phyloP scores from a whole-genome alignment of 2,329 filamentous ascomycete species.

The Neofusicoccum parvum region DNA sequence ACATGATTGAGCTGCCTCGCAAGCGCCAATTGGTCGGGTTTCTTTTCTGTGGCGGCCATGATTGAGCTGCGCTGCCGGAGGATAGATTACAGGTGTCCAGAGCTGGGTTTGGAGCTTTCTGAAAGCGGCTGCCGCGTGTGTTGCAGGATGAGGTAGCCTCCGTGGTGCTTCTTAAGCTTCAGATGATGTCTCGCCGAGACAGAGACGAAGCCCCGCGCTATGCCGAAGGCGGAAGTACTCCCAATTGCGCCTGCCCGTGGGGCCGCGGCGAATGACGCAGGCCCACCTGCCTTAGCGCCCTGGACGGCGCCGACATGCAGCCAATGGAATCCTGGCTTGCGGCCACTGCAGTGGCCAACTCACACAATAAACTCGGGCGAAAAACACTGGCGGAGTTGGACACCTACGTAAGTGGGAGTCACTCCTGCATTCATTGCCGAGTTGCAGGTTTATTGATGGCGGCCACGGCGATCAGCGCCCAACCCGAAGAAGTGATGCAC shows the following conservation, averaged over 20 bases:
- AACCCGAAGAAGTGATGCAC: too few species aligned
- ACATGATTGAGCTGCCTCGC: constrained; percentile 54
- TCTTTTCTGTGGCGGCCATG: constrained; percentile 47
- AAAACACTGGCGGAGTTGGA: background rate
- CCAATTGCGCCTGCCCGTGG: constrained; percentile 3
- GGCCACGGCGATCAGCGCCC: background rate
- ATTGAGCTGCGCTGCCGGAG: too few species aligned
- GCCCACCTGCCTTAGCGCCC: background rate
- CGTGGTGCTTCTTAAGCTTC: background rate
- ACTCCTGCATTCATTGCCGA: background rate
- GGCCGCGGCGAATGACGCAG: background rate
- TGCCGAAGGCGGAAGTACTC: background rate
- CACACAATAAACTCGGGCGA: background rate
- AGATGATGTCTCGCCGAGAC: background rate
- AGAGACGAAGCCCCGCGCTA: background rate
- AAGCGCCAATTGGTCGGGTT: constrained; percentile 46
- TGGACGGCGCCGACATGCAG: background rate
- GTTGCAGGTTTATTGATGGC: background rate
- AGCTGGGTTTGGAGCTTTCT: too few species aligned
- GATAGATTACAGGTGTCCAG: too few species aligned
- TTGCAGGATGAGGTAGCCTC: background rate
- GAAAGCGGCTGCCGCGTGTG: too few species aligned
- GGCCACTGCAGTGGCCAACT: background rate
- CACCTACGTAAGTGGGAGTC: too few species aligned
- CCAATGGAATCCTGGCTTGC: background rate